Base-by-base conservation (phyloP, 1,284 basidiomycete genomes). In the Ustilago bromivora region DNA sequence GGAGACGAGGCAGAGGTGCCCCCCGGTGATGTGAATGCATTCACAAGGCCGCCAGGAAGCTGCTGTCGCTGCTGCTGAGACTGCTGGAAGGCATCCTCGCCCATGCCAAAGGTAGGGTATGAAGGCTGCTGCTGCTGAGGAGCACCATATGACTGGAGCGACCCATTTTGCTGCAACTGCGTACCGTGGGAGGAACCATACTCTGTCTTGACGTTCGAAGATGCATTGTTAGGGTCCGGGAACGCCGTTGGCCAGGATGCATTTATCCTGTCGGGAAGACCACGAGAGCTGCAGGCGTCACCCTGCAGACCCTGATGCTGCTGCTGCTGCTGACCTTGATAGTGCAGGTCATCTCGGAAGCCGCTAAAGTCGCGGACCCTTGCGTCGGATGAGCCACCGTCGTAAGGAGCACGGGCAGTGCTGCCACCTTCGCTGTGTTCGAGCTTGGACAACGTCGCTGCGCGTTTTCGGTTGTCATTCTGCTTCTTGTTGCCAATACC, bases 401-500 rank as follows among this genome's bases (percentile, higher is more conserved):
- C 71, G 54, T 67, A 72, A 10, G 61, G 66, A 4, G 63, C 59
- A 10, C 61, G 55, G 19, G 34, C 54, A 32, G 52, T 31, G 60
- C 23, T 66, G 41, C 57, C 34, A 12, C 64, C 51, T 5, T 71
- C 65, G 51, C 57, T 62, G 51, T 71, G 52, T 52, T 76, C 73
- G 10, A 76, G 61, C 62, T 76, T 76, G 15, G 68, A 68, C 43
- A 76, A 46, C 5, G 73, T 76, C 13, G 73, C 64, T 10, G 73
- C 69, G 32, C 73, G 57, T 41, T 71, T 71, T 15, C 70, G 64
- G 19, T 52, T 65, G 23, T 76, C 70, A 34, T 51, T 58, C 35
- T 61, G 47, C 66, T 79, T 79, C 62, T 76, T 76, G 65, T 71
- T 79, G 55, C 77, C 77, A 15, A 70, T 67, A 19, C 77, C 77